These are phyloP conservation scores for Epichloe brachyelytri DNA, from an alignment of 2,329 filamentous ascomycete genomes.

Conservation along the genomic window DNA sequence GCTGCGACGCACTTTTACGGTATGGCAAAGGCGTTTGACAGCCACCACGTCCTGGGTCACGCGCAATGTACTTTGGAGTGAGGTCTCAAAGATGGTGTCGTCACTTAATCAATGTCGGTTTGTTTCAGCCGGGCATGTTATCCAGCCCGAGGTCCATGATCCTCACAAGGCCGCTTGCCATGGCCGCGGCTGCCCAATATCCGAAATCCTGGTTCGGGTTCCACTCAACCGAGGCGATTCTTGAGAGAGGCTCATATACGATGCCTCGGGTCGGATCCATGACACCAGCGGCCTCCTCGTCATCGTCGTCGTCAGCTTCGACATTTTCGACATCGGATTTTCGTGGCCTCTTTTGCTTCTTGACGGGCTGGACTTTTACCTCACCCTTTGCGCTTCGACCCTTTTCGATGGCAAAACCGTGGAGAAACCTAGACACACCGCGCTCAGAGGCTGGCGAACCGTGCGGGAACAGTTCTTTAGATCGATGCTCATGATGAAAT, in stretches of 20 bases:
- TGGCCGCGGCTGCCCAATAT: slow-evolving; percentile 53
- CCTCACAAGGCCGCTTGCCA: slow-evolving; percentile 54
- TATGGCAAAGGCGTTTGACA: slow-evolving; percentile 74
- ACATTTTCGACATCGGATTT: slow-evolving; percentile 16
- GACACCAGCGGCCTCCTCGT: slow-evolving; percentile 18
- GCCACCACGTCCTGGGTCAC: slow-evolving; percentile 53
- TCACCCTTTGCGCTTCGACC: slow-evolving; percentile 34
- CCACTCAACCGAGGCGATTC: slow-evolving; percentile 51
- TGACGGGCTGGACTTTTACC: slow-evolving; percentile 23
- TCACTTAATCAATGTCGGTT: background rate
- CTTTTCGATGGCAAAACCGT: slow-evolving; percentile 37
- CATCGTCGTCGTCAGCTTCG: slow-evolving; percentile 17
- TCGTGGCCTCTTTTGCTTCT: slow-evolving; percentile 24
- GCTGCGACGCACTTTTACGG: slow-evolving; percentile 71
- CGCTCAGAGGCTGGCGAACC: slow-evolving; percentile 20
- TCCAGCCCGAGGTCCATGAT: slow-evolving; percentile 51
- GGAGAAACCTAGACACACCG: slow-evolving; percentile 37
- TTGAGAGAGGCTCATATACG: slow-evolving; percentile 49
- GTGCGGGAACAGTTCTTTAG: slow-evolving; percentile 17
- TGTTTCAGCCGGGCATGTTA: slow-evolving; percentile 7
- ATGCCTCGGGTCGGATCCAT: slow-evolving; percentile 30
- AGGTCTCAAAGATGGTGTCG: slow-evolving; percentile 1
- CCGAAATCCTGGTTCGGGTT: slow-evolving; percentile 54
- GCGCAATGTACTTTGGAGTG: slow-evolving; percentile 30
- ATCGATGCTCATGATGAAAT: slow-evolving; percentile 41